phyloP scores from a whole-genome alignment of 148 eudicot genomes.

The Linanthus parryae region DNA sequence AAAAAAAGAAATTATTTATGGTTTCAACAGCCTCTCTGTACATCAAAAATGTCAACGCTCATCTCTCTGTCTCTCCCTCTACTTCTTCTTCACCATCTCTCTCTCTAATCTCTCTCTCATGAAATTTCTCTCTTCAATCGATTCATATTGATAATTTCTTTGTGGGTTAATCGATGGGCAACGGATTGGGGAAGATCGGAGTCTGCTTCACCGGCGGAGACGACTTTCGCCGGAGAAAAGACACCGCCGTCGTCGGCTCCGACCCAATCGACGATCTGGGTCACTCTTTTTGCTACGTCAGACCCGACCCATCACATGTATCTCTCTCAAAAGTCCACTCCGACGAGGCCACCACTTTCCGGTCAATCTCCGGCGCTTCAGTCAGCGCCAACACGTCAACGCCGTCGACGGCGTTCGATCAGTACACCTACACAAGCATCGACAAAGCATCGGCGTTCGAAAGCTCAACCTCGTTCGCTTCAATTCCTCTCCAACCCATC shows the following conservation, averaged over 20 bases:
- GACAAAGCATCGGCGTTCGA: constrained; percentile 73
- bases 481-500: constrained; percentile 72
- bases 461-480: constrained; percentile 69
- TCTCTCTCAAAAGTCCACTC: constrained; percentile 65
- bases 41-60: constrained; percentile 10
- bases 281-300: constrained; percentile 89
- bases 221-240: constrained; percentile 24
- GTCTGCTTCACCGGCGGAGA: constrained; percentile 65
- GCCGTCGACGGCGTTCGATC: constrained; percentile 47
- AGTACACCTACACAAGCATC: constrained; percentile 18
- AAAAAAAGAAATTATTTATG: constrained; percentile 8
- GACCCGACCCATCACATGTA: constrained; percentile 52
- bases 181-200: constrained; percentile 54
- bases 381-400: constrained; percentile 96
- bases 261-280: constrained; percentile 81
- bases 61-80: constrained; percentile 35
- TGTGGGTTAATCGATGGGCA: constrained; percentile 49
- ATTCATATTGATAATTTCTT: too few species aligned
- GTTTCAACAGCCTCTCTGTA: too few species aligned
- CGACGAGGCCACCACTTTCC: constrained; percentile 64
- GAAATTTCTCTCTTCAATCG: constrained; percentile 11
- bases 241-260: constrained; percentile 30
- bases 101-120: constrained; percentile 10
- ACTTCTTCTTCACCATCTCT: constrained; percentile 8
- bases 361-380: constrained; percentile 91